Percentiles rank a stretch among this genome's conserved stretches.
Evolutionary conservation across 139 green algal species (phyloP).

Genomic region (Ulvella scutata): DNA sequence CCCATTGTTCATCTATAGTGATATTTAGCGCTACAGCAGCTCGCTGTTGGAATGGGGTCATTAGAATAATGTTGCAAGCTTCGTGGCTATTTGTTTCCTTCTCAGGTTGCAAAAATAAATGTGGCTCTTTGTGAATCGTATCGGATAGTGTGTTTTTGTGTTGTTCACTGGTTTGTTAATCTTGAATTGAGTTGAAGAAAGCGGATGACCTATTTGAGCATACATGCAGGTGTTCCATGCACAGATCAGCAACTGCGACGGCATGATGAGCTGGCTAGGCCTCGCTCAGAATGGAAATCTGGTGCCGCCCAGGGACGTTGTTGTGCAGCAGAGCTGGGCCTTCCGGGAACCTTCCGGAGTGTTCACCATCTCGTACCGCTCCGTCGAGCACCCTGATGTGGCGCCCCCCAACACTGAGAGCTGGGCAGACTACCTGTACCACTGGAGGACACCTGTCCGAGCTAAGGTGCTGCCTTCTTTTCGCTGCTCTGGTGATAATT

Average conservation of each 20-base stretch:
- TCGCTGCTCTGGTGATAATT: too few relatives aligned
- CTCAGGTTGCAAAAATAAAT: too few relatives aligned
- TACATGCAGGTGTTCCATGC: neutral
- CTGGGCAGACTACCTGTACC: neutral
- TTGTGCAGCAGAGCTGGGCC: neutral
- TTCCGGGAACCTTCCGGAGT: neutral
- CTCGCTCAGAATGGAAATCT: neutral
- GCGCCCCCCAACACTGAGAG: neutral
- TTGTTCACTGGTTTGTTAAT: too few relatives aligned
- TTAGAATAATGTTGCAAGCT: too few relatives aligned
- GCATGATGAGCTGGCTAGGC: neutral
- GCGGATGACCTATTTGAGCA: too few relatives aligned
- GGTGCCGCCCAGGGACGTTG: neutral
- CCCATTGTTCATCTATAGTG: too few relatives aligned
- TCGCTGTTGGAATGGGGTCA: too few relatives aligned
- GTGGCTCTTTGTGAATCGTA: too few relatives aligned
- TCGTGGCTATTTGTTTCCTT: too few relatives aligned
- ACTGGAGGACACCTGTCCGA: neutral
- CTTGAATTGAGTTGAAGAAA: too few relatives aligned
- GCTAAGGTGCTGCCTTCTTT: neutral
- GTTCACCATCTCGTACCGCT: neutral
- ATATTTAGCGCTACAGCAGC: too few relatives aligned
- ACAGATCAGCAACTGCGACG: neutral
- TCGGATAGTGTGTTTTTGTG: too few relatives aligned
- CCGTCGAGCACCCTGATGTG: neutral